Evolutionary conservation across 306 rosid genomes (phyloP).

Genomic region (Lotus japonicus): DNA sequence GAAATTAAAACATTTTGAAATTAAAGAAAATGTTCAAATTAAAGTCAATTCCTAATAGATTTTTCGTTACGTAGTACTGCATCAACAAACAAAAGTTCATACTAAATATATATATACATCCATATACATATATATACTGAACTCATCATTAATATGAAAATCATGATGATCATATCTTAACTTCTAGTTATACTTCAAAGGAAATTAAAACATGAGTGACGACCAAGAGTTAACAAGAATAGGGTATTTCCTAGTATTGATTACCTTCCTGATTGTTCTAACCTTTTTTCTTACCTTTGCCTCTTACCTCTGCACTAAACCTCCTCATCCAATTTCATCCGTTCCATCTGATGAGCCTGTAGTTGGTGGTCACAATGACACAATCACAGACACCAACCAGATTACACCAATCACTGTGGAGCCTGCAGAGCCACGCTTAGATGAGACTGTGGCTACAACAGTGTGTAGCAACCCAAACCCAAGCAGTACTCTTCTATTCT

Average conservation of each 20-base stretch:
- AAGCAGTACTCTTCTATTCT: not conserved
- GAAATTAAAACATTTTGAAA: no score
- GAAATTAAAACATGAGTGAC: conserved; percentile 4
- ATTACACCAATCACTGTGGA: not conserved
- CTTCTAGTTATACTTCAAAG: not conserved
- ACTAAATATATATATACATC: not conserved
- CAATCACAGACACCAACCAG: not conserved
- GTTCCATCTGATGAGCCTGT: not conserved
- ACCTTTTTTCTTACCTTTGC: conserved; percentile 1
- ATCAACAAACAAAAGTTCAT: not conserved
- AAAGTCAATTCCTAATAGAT: no score
- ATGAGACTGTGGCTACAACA: not conserved
- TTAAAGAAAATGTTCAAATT: no score
- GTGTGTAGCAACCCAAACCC: conserved; percentile 10
- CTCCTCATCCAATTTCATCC: not conserved
- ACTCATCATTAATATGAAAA: no score
- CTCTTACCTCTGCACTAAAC: not conserved
- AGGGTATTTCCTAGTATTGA: not conserved
- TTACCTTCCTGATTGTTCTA: not conserved
- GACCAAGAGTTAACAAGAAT: not conserved
- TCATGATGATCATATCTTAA: not conserved
- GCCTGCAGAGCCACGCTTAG: not conserved
- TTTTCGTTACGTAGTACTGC: no score
- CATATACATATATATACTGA: not conserved
- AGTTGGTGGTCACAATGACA: not conserved